Base-by-base conservation (phyloP, 495 filamentous ascomycete species). In the Podospora fimiseda region DNA sequence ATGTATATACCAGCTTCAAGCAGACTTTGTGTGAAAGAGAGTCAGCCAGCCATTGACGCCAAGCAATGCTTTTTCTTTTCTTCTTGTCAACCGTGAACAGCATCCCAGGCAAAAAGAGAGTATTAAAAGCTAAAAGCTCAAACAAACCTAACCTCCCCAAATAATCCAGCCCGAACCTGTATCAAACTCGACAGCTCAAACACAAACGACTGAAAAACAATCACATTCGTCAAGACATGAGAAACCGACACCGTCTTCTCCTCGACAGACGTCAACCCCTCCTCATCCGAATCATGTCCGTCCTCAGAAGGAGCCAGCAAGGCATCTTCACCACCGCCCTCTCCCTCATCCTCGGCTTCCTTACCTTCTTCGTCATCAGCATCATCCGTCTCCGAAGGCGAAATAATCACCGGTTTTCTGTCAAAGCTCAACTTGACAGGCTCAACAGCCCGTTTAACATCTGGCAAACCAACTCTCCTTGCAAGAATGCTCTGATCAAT, bases 171-270 rank as follows among this genome's bases (percentile, higher is more conserved):
- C 48, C 93, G 75, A 9, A 90, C 85, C 61, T 97, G 89, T 48
- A 95, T 79, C 60, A 95, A 68, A 8, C 91, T 92, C 2, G 89
- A 85, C 33, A 97, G 65, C 70, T 98, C 93, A 40, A 97, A 72
- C 5, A 96, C 68, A 65, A 98, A 98, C 57, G 94, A 88, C 65
- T 88, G 85, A 56, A 87, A 70, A 48, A 89, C 74, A 42, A 87
- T 78, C 18, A 81, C 77, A 60, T 89, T 89, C 5, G 93, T 96
- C 48, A 98, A 72, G 2, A 97, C 78, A 66, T 97, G 90, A 46
- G 87, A 88, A 4, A 98, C 77, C 14, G 83, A 91, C 11, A 85
- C 81, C 20, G 77, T 72, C 57, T 73, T 73, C 41, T 66, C 69
- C 51, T 66, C 63, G 6, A 45, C 45, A 38, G 63, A 52, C 21